A percentile compares a stretch with the other conserved stretches of the same genome.
Conservation (phyloP, 2,329 filamentous ascomycete genomes). For the Fusarium verrucosum region DNA sequence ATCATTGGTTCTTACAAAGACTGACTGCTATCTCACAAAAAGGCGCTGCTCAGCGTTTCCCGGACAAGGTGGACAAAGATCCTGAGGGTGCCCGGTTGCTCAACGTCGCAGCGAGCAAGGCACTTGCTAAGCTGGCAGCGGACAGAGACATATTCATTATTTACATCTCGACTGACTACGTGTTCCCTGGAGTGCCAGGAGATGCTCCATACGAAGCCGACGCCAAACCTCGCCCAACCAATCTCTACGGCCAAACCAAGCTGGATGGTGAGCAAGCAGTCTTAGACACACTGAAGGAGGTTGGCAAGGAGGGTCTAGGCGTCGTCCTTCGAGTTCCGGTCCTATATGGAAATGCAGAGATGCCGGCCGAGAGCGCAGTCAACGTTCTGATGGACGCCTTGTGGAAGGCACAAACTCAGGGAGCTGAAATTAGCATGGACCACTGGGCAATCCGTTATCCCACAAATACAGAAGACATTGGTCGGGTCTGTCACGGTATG, state of each 20-base stretch:
- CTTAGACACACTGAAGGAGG: slow-evolving; percentile 65
- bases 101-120: slow-evolving; percentile 76
- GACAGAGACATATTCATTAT: slow-evolving; percentile 70
- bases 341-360: slow-evolving; percentile 80
- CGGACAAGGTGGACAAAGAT: slow-evolving; percentile 84
- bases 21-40: slow-evolving; percentile 27
- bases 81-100: slow-evolving; percentile 77
- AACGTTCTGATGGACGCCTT: slow-evolving; percentile 82
- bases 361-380: slow-evolving; percentile 79
- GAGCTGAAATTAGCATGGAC: slow-evolving; percentile 77
- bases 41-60: slow-evolving; percentile 89
- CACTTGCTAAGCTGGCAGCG: slow-evolving; percentile 73
- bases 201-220: slow-evolving; percentile 82
- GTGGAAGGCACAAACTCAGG: slow-evolving; percentile 74
- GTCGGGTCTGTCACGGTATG: slow-evolving; percentile 75
- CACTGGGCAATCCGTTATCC: slow-evolving; percentile 87
- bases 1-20: not conserved
- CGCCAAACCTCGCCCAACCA: slow-evolving; percentile 73
- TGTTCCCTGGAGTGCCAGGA: slow-evolving; percentile 77
- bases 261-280: slow-evolving; percentile 71
- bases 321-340: slow-evolving; percentile 84
- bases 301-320: slow-evolving; percentile 62
- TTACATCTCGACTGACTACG: slow-evolving; percentile 86
- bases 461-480: slow-evolving; percentile 89
- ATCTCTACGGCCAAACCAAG: slow-evolving; percentile 75